Evolutionary conservation across 116 monocot species (phyloP).

Genomic region (Trichopus zeylanicus): DNA sequence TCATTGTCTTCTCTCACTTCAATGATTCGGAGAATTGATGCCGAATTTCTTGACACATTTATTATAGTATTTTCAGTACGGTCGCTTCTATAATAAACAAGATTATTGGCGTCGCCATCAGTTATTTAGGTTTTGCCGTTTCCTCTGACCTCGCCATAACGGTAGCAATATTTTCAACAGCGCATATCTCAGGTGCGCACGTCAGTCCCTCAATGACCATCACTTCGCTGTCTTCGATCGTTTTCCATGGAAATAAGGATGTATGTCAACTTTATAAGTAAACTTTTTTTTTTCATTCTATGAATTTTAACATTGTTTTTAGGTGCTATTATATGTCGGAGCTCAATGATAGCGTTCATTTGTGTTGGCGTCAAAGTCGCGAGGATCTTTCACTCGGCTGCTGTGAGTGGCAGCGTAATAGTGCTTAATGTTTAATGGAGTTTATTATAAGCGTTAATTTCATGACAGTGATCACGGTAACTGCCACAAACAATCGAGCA

Average conservation of each 20-base stretch:
- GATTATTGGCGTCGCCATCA: constrained; percentile 18
- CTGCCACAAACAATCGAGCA: constrained; percentile 80
- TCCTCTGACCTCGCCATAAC: constrained; percentile 66
- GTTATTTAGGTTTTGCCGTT: constrained; percentile 51
- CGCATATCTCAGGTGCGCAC: constrained; percentile 91
- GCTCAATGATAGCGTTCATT: constrained; percentile 60
- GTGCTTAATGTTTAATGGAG: constrained; percentile 48
- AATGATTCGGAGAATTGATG: not conserved
- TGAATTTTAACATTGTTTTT: too few relatives aligned
- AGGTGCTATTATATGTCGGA: constrained; percentile 50
- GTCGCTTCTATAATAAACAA: not conserved
- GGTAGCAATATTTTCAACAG: constrained; percentile 69
- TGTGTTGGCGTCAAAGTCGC: constrained; percentile 55
- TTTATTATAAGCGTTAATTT: constrained; percentile 90
- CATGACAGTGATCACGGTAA: constrained; percentile 92
- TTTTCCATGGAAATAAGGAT: constrained; percentile 81
- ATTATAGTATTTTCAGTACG: not conserved
- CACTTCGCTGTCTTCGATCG: constrained; percentile 51
- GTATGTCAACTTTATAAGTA: too few relatives aligned
- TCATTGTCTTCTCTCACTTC: not conserved
- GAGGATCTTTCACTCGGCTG: constrained; percentile 55
- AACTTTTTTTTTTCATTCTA: too few relatives aligned
- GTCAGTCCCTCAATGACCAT: constrained; percentile 91
- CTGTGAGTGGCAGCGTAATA: constrained; percentile 37
- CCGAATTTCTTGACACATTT: not conserved